Evolutionary conservation across 768 basidiomycete genomes (phyloP), one percentile per base, ranked within the genome.

Genomic region (Rhodosporidiobolus sp.): DNA sequence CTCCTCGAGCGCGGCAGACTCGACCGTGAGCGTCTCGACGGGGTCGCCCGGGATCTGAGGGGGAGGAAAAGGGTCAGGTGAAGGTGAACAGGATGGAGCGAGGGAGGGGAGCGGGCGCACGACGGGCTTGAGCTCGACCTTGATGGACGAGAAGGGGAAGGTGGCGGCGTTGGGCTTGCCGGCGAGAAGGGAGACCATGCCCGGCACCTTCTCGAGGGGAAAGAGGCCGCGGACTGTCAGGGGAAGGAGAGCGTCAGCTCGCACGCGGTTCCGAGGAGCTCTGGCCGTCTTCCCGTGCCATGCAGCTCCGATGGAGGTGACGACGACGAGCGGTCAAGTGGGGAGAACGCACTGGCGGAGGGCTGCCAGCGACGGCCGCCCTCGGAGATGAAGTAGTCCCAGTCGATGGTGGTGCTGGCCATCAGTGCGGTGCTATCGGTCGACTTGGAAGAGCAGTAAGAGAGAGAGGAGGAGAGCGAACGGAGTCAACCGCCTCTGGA

Each of bases 81-180:
- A 28, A 49, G 20, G 8, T 53, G 71, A 43, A 78, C 71, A 24
- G 45, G 32, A 22, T 35, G 34, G 22, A 22, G 22, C 4, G 56
- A 20, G 79, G 79, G 38, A 58, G 10, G 14, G 52, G 22, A 38
- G 17, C 46, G 30, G 46, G 24, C 65, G 54, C 24, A 70, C 69
- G 65, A 70, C 43, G 20, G 82, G 78, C 73, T 82, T 82, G 67
- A 84, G 76, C 61, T 81, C 80, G 65, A 84, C 79, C n/a, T 85
- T 88, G 76, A 98, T 83, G 0, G 89, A 88, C 4, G 88, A 87
- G 83, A 98, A 91, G 2, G 95, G 95, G 83, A 97, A 98, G 28
- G 91, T 90, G n/a, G 85, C 83, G 14, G 88, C 85, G 78, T 95
- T 94, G 11, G 95, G 95, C 81, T 94, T 93, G 35, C 95, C 95